phyloP scores from a whole-genome alignment of 1,284 basidiomycete genomes.

The Ganoderma leucocontextum region DNA sequence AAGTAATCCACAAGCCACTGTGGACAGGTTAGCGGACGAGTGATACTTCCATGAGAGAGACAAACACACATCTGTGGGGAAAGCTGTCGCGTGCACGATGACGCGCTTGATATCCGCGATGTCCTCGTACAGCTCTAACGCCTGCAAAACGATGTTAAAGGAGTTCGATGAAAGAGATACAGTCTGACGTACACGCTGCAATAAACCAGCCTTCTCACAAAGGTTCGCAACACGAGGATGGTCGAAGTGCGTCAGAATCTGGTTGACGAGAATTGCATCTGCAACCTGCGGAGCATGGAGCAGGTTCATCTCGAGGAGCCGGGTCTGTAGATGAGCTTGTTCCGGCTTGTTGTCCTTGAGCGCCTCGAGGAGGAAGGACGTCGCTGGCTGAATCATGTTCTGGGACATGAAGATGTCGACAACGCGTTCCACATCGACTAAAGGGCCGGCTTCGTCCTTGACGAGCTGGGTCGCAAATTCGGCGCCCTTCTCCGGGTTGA shows the following conservation, averaged over 20 bases:
- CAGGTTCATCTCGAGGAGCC: constrained; percentile 98
- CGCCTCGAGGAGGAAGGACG: constrained; percentile 98
- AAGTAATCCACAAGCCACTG: constrained; percentile 99
- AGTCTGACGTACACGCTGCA: constrained; percentile 78
- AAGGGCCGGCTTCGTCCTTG: constrained; percentile 92
- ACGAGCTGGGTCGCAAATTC: constrained; percentile 97
- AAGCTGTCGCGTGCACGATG: constrained; percentile 91
- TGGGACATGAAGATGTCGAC: constrained; percentile 99
- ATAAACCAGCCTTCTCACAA: constrained; percentile 96
- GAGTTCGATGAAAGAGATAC: constrained; percentile 13
- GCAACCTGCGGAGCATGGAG: constrained; percentile 98
- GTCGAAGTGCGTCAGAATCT: constrained; percentile 99
- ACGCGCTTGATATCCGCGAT: constrained; percentile 98
- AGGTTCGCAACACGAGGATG: constrained; percentile 96
- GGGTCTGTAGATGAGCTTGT: constrained; percentile 95
- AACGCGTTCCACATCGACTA: constrained; percentile 95
- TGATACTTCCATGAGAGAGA: constrained; percentile 8
- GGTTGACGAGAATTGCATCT: constrained; percentile 98
- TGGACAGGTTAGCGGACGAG: constrained; percentile 8
- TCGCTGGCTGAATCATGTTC: constrained; percentile 99
- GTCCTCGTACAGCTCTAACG: constrained; percentile 98
- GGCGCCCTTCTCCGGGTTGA: constrained; percentile 97
- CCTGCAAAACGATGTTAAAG: constrained; percentile 56
- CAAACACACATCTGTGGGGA: constrained; percentile 79
- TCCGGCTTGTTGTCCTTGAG: constrained; percentile 99